Evolutionary conservation across 1,284 basidiomycete genomes (phyloP).

Genomic region (Cutaneotrichosporon arboriforme): DNA sequence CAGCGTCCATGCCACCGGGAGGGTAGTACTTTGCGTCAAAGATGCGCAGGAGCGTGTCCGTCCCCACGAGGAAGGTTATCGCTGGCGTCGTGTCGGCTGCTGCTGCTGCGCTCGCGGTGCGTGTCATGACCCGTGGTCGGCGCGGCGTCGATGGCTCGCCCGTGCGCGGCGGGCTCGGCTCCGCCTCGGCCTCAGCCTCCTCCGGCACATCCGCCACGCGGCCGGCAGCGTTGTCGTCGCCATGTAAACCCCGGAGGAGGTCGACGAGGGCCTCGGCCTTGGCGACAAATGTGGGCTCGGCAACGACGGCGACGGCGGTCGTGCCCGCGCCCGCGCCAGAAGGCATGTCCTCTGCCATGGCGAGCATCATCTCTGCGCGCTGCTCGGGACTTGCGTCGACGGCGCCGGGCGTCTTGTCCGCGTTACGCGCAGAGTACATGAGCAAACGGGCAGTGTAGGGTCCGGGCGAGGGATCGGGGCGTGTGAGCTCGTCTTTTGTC

Average conservation of each 20-base stretch:
- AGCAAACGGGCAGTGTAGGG: conserved; percentile 71
- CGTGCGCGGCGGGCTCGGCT: not conserved
- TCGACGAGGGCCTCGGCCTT: conserved; percentile 62
- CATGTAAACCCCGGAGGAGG: not conserved
- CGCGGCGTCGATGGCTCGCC: not conserved
- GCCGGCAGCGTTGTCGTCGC: too few relatives aligned
- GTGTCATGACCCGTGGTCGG: not conserved
- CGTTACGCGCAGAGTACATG: conserved; percentile 80
- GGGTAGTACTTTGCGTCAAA: conserved; percentile 74
- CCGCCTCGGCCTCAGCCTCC: not conserved
- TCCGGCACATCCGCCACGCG: too few relatives aligned
- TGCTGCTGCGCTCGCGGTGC: not conserved
- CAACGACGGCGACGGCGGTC: conserved; percentile 68
- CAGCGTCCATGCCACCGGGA: conserved; percentile 45
- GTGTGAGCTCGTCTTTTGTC: not conserved
- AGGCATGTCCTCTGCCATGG: conserved; percentile 52
- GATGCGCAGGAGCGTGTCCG: conserved; percentile 82
- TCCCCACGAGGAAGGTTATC: conserved; percentile 59
- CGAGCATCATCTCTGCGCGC: conserved; percentile 74
- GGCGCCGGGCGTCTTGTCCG: conserved; percentile 70
- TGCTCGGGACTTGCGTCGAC: conserved; percentile 67
- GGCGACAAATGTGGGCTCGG: conserved; percentile 81
- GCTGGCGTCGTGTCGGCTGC: not conserved
- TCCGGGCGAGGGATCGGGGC: conserved; percentile 23
- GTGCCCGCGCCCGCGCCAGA: not conserved